These are phyloP conservation scores for Selaginella moellendorffii DNA, from an alignment of 75 land plant species.

Conservation along the genomic window DNA sequence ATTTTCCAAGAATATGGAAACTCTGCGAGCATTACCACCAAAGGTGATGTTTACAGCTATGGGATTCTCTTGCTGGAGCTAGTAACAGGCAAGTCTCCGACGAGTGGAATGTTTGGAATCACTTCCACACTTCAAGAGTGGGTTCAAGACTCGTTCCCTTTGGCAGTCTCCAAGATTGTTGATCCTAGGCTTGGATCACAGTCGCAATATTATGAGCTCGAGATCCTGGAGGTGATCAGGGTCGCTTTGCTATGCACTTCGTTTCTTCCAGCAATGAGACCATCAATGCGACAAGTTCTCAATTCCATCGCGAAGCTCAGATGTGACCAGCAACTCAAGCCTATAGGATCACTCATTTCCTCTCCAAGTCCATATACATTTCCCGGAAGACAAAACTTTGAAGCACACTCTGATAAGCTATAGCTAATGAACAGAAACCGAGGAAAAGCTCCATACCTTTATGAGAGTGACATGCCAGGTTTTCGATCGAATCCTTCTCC, in stretches of 20 bases:
- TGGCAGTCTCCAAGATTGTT: neutral
- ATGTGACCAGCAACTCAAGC: neutral
- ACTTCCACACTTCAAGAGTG: neutral
- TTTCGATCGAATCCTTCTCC: too few species aligned
- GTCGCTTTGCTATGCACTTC: neutral
- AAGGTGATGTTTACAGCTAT: conserved; percentile 6
- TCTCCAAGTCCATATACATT: conserved; percentile 8
- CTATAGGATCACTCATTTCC: neutral
- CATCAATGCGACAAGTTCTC: neutral
- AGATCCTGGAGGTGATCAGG: neutral
- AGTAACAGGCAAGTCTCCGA: conserved; percentile 1
- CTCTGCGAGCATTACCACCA: neutral
- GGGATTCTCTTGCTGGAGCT: conserved; percentile 3
- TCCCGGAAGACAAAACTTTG: too few species aligned
- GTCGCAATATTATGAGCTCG: neutral
- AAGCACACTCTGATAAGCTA: too few species aligned
- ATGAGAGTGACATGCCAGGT: too few species aligned
- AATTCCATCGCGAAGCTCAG: neutral
- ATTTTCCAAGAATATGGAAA: neutral
- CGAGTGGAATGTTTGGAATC: conserved; percentile 6
- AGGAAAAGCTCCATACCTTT: too few species aligned
- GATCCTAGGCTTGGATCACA: neutral
- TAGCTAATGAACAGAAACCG: too few species aligned
- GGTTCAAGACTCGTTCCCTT: neutral
- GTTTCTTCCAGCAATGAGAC: neutral